Evolutionary conservation across 2,329 filamentous ascomycete species (phyloP), one percentile per base, ranked within the genome.

Genomic region (Cryphonectria radicalis): DNA sequence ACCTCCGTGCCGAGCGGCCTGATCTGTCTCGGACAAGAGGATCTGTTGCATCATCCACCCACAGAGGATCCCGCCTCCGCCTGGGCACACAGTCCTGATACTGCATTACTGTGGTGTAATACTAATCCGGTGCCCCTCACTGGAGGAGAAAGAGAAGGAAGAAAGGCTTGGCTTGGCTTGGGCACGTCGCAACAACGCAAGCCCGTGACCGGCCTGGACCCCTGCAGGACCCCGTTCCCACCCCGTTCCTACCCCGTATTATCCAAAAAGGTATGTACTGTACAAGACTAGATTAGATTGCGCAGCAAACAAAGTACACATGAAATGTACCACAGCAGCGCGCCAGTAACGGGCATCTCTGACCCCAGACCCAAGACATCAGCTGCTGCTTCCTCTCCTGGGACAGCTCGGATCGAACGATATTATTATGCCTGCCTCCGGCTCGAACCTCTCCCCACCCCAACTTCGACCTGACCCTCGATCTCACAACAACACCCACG

Each of bases 401-500:
- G 35, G 37, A 62, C 60, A 42, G 60, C 67, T 65, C 40, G 42
- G 19, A 69, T 57, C 57, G 42, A 57, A 60, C 32, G 40, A 55
- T 32, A 63, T 60, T 50, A 37, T 68, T 40, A 50, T 64, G 63
- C 60, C 66, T n/a, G 43, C 60, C 28, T 55, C 57, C 64, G 40
- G 17, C 63, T 67, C 43, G 8, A 67, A 63, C 32, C 25, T 22
- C 32, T 72, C 75, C 68, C n/a, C 43, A 43, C 40, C 32, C 63
- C 66, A 19, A 70, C 72, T 53, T 69, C 63, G 43, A 43, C 37
- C 32, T 66, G 60, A 25, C 72, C 72, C 63, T 69, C 63, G 69
- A 55, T 74, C 55, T 70, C 75, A 74, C 46, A 10, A 50, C 46
- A 78, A 50, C 46, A 78, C 79, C 75, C 82, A 82, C 22, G 74